Evolutionary conservation across 2,329 filamentous ascomycete species (phyloP).

Genomic region (Xylariaceae sp.): DNA sequence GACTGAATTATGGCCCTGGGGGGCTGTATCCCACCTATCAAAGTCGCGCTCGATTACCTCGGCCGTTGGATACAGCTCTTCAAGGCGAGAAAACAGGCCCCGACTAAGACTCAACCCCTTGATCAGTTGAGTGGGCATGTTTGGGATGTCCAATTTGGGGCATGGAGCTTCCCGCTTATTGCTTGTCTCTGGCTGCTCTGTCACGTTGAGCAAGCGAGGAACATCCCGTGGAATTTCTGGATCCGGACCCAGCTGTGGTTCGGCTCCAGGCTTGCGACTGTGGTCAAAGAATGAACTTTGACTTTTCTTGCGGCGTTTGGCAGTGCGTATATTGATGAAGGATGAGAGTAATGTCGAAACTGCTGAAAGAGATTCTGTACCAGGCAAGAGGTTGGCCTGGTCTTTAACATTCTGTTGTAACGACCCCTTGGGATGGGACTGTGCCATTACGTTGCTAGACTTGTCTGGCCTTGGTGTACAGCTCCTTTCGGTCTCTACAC

Average conservation of each 20-base stretch:
- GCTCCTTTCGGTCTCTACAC: neutral
- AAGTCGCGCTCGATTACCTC: constrained; percentile 59
- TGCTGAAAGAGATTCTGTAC: constrained; percentile 21
- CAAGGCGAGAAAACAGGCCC: constrained; percentile 45
- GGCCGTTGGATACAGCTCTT: constrained; percentile 43
- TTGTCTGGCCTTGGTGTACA: constrained; percentile 6
- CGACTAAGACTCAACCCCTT: constrained; percentile 47
- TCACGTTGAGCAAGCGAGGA: neutral
- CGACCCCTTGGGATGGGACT: neutral
- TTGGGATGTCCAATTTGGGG: constrained; percentile 14
- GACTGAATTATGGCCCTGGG: constrained; percentile 33
- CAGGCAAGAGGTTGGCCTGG: constrained; percentile 19
- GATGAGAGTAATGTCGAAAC: constrained; percentile 28
- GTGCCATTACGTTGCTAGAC: constrained; percentile 14
- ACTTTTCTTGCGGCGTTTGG: constrained; percentile 27
- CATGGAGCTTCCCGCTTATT: constrained; percentile 14
- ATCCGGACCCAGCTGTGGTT: neutral
- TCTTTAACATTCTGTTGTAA: neutral
- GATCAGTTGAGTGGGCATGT: constrained; percentile 37
- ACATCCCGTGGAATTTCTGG: neutral
- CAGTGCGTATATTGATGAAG: constrained; percentile 27
- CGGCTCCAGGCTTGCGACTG: neutral
- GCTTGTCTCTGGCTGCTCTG: neutral
- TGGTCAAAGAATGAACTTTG: constrained; percentile 27
- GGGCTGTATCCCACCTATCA: constrained; percentile 33